A percentile compares a stretch with the other conserved stretches of the same genome.
These are phyloP conservation scores for Fusarium sp. DNA, from an alignment of 2,329 filamentous ascomycete species.

Conservation along the genomic window DNA sequence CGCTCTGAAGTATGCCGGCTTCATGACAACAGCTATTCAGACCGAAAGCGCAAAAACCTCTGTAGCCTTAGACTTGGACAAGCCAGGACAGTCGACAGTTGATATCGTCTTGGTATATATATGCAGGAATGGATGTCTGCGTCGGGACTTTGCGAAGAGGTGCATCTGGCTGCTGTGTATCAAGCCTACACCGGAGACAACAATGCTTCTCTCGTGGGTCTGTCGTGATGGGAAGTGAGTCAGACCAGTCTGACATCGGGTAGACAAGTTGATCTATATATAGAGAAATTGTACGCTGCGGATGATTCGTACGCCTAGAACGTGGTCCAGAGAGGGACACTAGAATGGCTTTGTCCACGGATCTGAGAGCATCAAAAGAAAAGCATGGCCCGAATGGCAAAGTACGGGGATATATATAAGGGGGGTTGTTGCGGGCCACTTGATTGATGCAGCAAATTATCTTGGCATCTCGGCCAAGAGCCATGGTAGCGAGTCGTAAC, in stretches of 20 bases:
- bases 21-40: not conserved
- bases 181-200: not conserved
- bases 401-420: not conserved
- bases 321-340: no score
- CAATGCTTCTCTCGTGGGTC: not conserved
- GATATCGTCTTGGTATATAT: not conserved
- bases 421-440: not conserved
- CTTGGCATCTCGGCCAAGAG: not conserved
- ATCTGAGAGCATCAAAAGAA: no score
- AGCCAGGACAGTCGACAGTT: not conserved
- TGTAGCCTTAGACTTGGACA: not conserved
- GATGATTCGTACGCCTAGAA: not conserved
- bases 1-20: not conserved
- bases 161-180: not conserved
- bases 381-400: not conserved
- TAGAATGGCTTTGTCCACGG: no score
- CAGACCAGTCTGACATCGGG: not conserved
- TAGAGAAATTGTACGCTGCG: not conserved
- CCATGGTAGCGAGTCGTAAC: no score
- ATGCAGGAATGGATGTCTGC: not conserved
- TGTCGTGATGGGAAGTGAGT: not conserved
- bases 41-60: not conserved
- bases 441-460: not conserved
- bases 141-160: not conserved
- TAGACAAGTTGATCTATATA: not conserved